A percentile compares a stretch with the other conserved stretches of the same genome.
phyloP scores from a whole-genome alignment of 1,139 yeast genomes.

The Geotrichum macrosporum region DNA sequence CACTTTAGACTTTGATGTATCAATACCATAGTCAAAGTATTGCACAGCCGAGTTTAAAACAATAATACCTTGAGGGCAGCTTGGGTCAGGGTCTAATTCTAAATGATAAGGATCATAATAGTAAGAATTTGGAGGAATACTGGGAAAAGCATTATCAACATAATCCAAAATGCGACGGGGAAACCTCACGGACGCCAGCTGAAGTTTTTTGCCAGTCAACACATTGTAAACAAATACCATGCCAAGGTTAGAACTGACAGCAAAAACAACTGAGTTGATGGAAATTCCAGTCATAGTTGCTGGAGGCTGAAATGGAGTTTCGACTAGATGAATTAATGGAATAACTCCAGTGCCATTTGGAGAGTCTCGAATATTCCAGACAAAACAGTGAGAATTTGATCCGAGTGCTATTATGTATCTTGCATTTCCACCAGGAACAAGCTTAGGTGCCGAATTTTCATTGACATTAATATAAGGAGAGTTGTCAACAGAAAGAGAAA shows the following conservation, averaged over 20 bases:
- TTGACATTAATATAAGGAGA: slow-evolving; percentile 16
- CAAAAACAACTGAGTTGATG: slow-evolving; percentile 44
- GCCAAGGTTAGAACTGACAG: slow-evolving; percentile 63
- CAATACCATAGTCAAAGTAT: slow-evolving; percentile 57
- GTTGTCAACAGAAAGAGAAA: slow-evolving; percentile 24
- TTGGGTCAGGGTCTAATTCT: slow-evolving; percentile 44
- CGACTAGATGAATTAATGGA: slow-evolving; percentile 31
- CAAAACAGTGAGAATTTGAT: slow-evolving; percentile 32
- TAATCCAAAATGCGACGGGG: slow-evolving; percentile 22
- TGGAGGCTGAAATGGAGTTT: slow-evolving; percentile 31
- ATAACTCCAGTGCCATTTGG: slow-evolving; percentile 28
- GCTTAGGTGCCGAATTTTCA: slow-evolving; percentile 12
- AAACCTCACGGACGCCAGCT: slow-evolving; percentile 14
- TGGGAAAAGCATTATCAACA: slow-evolving; percentile 41
- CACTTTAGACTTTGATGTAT: slow-evolving; percentile 19
- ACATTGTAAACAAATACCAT: slow-evolving; percentile 58
- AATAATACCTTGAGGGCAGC: slow-evolving; percentile 50
- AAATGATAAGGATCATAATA: slow-evolving; percentile 33
- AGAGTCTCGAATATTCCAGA: slow-evolving; percentile 43
- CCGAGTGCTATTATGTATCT: slow-evolving; percentile 31
- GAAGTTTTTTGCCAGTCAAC: slow-evolving; percentile 52
- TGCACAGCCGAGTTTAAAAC: slow-evolving; percentile 56
- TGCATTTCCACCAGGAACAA: slow-evolving; percentile 17
- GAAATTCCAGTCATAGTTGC: slow-evolving; percentile 43
- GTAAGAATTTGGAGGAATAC: slow-evolving; percentile 24